phyloP scores from a whole-genome alignment of 352 stramenopile genomes.

The Pythium apleroticum region DNA sequence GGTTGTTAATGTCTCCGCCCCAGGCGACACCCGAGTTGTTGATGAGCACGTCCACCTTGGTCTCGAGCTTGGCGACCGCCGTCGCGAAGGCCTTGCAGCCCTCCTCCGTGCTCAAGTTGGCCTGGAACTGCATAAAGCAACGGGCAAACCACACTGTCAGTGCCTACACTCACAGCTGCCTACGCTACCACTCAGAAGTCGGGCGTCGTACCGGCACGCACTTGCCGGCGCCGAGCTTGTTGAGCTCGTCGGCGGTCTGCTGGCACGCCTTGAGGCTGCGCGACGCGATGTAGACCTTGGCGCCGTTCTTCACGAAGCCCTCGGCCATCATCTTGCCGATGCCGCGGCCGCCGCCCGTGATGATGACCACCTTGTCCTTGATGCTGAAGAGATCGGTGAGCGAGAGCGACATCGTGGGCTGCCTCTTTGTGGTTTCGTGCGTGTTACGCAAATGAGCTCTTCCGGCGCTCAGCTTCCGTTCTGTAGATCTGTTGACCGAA shows the following conservation, averaged over 20 bases:
- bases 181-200: background rate
- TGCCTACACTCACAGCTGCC: background rate
- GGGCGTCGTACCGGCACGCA: slow-evolving; percentile 51
- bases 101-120: slow-evolving; percentile 76
- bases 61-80: slow-evolving; percentile 74
- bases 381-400: slow-evolving; percentile 61
- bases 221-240: slow-evolving; percentile 47
- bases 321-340: slow-evolving; percentile 97
- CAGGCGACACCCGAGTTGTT: slow-evolving; percentile 91
- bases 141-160: background rate
- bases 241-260: slow-evolving; percentile 65
- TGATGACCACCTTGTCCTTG: slow-evolving; percentile 80
- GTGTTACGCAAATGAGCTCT: slow-evolving; percentile 1
- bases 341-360: slow-evolving; percentile 92
- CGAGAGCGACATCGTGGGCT: slow-evolving; percentile 26
- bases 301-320: slow-evolving; percentile 90
- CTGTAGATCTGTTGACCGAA: slow-evolving; percentile 24
- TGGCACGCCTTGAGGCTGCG: slow-evolving; percentile 82
- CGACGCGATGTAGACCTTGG: slow-evolving; percentile 92
- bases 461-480: slow-evolving; percentile 2
- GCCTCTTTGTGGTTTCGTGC: background rate
- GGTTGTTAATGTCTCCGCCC: slow-evolving; percentile 44
- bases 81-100: slow-evolving; percentile 80
- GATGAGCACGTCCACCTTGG: slow-evolving; percentile 90
- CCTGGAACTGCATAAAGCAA: slow-evolving; percentile 38